Base-by-base conservation (phyloP, 208 protist species). In the Leishmania guyanensis region DNA sequence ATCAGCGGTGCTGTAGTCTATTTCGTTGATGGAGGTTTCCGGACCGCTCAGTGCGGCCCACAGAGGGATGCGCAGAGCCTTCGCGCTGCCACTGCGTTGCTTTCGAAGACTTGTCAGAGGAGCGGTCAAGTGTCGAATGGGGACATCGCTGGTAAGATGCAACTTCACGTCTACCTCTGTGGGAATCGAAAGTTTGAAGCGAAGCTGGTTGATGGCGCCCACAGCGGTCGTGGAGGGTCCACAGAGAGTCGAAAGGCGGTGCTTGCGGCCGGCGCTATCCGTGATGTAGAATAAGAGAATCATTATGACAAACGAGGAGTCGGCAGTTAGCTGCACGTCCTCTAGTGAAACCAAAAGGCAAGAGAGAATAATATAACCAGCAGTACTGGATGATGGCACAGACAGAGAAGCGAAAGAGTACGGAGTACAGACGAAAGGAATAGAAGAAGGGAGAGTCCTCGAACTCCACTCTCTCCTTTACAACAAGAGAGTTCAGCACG, bases 81-180 rank as follows among this genome's bases (percentile, higher is more conserved):
- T 80, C 51, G 81, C 66, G 29, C 74, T 74, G 17, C 88, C 85
- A 4, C 83, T 79, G 29, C 85, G 88, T 62, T 89, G 88, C 78
- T 91, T 91, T 5, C 85, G 84, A 29, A 91, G 85, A 36, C 81
- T 86, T 2, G 88, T 88, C 75, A 91, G 79, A 0, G 88, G 88
- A 17, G 84, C 82, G 3, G 85, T 89, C 0, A 87, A 29, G 69
- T 91, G 84, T 3, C 84, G 84, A 60, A 91, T 89, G 2, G 80
- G 79, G 3, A 89, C 81, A 17, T 85, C 79, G 46, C 86, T 89
- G 43, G 88, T 79, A 10, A 89, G 79, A n/a, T 81, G 80, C 65
- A 91, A 33, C 48, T 85, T 76, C n/a, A 91, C 76, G 33, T 72
- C 71, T n/a, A 91, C 85, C 12, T 76, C 78, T 4, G 82, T 84